Conservation (phyloP, 306 rosid species). For the Lotus japonicus region DNA sequence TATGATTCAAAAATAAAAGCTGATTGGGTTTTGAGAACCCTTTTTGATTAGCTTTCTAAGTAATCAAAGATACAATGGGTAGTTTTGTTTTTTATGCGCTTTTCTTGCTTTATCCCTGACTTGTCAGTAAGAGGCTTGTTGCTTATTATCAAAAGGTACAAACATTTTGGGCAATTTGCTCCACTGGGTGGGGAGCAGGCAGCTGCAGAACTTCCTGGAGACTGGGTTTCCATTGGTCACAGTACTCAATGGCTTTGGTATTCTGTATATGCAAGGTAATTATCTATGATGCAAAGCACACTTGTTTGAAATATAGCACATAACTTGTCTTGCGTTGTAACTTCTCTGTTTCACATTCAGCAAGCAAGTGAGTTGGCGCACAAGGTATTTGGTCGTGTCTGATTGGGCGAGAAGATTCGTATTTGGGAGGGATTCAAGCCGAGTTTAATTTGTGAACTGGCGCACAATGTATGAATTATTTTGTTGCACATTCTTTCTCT, state of each 20-base stretch:
- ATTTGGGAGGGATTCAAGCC: constrained; percentile 90
- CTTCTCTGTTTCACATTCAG: constrained; percentile 27
- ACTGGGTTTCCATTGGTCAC: constrained; percentile 91
- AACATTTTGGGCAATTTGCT: constrained; percentile 93
- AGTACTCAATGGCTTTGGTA: constrained; percentile 99
- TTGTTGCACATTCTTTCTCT: background rate
- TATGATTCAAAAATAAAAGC: background rate
- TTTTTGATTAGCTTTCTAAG: background rate
- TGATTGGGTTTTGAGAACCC: background rate
- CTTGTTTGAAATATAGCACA: background rate
- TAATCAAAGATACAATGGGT: background rate
- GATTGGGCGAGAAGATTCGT: constrained; percentile 86
- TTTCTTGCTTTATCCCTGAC: background rate
- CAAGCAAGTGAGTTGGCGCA: constrained; percentile 99
- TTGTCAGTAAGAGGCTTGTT: constrained; percentile 11
- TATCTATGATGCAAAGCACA: background rate
- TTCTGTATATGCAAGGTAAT: constrained; percentile 93
- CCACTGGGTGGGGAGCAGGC: constrained; percentile 88
- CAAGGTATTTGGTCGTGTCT: constrained; percentile 66
- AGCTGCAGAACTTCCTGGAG: constrained; percentile 98
- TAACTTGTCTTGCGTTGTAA: background rate
- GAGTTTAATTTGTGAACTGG: constrained; percentile 33
- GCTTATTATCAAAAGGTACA: constrained; percentile 56
- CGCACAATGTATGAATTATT: background rate
- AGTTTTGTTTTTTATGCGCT: background rate